phyloP scores from a whole-genome alignment of 1,139 yeast genomes.

The Debaryomyces nepalensis region DNA sequence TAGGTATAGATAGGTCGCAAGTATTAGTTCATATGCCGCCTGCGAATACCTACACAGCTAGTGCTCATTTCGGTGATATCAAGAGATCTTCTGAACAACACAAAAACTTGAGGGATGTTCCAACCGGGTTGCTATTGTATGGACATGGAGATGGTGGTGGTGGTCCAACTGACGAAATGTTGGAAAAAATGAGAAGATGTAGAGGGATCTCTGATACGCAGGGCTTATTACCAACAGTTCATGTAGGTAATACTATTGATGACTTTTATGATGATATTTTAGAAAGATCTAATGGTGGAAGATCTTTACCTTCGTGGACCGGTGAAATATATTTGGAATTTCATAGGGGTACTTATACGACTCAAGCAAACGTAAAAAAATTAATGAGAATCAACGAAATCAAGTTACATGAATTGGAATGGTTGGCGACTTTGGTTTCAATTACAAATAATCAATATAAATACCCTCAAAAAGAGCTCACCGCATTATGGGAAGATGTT shows the following conservation, averaged over 20 bases:
- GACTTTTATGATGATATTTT: slow-evolving; percentile 76
- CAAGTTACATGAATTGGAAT: slow-evolving; percentile 83
- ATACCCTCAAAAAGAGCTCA: slow-evolving; percentile 73
- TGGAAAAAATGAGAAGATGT: slow-evolving; percentile 88
- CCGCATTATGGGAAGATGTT: slow-evolving; percentile 82
- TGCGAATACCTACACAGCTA: slow-evolving; percentile 91
- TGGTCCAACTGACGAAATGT: slow-evolving; percentile 92
- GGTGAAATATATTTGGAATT: slow-evolving; percentile 95
- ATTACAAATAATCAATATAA: slow-evolving; percentile 53
- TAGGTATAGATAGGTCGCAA: slow-evolving; percentile 90
- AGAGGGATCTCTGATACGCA: slow-evolving; percentile 84
- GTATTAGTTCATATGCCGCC: slow-evolving; percentile 98
- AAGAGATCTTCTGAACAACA: slow-evolving; percentile 78
- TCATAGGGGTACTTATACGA: slow-evolving; percentile 95
- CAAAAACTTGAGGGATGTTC: slow-evolving; percentile 79
- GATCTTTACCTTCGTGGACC: slow-evolving; percentile 78
- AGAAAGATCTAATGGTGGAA: slow-evolving; percentile 65
- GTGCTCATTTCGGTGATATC: slow-evolving; percentile 91
- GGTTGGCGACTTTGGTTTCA: slow-evolving; percentile 77
- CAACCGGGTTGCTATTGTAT: slow-evolving; percentile 77
- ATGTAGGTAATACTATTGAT: slow-evolving; percentile 75
- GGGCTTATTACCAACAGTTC: slow-evolving; percentile 81
- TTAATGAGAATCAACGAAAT: slow-evolving; percentile 80
- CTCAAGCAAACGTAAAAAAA: slow-evolving; percentile 85
- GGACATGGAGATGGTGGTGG: slow-evolving; percentile 99